These are phyloP conservation scores for Carallia pectinifolia DNA, from an alignment of 345 rosid species.

Conservation along the genomic window DNA sequence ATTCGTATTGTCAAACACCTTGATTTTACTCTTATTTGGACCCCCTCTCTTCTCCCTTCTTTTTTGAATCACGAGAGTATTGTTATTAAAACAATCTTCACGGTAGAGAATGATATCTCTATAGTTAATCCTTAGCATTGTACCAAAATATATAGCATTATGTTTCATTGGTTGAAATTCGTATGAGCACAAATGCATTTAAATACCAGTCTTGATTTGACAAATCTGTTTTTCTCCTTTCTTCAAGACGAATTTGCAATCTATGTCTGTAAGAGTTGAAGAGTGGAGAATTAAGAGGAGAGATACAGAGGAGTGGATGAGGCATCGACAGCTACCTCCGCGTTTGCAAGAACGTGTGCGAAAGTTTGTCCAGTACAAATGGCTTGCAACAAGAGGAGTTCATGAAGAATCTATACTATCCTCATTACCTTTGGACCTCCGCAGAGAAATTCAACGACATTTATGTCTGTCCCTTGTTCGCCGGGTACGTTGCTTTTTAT, in stretches of 20 bases:
- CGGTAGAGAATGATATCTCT: no score
- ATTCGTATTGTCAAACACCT: no score
- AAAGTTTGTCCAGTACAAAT: conserved; percentile 74
- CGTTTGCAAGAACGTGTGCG: conserved; percentile 77
- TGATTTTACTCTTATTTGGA: neutral
- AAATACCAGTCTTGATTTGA: neutral
- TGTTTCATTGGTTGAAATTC: neutral
- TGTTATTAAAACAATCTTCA: neutral
- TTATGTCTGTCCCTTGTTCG: conserved; percentile 86
- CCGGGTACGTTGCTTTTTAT: conserved; percentile 47
- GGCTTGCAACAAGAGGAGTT: conserved; percentile 95
- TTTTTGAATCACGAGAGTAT: neutral
- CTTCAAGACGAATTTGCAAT: conserved; percentile 77
- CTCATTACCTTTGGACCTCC: conserved; percentile 73
- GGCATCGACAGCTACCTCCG: conserved; percentile 83
- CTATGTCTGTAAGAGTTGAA: conserved; percentile 76
- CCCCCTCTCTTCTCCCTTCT: no score
- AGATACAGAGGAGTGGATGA: conserved; percentile 98
- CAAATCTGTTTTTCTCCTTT: conserved; percentile 8
- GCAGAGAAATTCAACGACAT: conserved; percentile 93
- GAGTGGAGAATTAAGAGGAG: conserved; percentile 87
- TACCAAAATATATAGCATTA: no score
- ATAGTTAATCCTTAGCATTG: no score
- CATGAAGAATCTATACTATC: conserved; percentile 78
- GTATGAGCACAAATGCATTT: neutral